A percentile compares a stretch with the other conserved stretches of the same genome.
phyloP scores from a whole-genome alignment of 2,329 filamentous ascomycete species.

The Exophiala calicioides region DNA sequence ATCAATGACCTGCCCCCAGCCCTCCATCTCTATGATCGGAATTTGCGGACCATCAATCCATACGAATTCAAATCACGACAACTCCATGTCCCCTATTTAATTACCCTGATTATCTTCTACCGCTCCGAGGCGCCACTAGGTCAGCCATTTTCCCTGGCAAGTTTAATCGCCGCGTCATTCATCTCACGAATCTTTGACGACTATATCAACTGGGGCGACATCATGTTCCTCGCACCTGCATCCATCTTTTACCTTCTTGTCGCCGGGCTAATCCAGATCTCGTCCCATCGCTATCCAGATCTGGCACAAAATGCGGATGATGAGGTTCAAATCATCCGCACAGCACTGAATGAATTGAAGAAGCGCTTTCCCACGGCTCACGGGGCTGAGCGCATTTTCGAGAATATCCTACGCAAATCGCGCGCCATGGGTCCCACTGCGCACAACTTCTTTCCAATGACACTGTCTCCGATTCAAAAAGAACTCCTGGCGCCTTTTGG shows the following conservation, averaged over 20 bases:
- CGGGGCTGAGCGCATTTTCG: constrained; percentile 24
- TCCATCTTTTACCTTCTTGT: constrained; percentile 28
- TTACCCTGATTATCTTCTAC: constrained; percentile 23
- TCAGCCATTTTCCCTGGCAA: constrained; percentile 17
- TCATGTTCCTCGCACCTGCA: constrained; percentile 19
- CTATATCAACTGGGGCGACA: constrained; percentile 23
- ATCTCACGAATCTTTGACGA: constrained; percentile 26
- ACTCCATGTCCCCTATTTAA: constrained; percentile 25
- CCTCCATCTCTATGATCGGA: constrained; percentile 17
- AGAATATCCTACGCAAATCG: constrained; percentile 10
- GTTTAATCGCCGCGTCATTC: constrained; percentile 23
- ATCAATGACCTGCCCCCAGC: constrained; percentile 30
- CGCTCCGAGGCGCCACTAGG: constrained; percentile 15
- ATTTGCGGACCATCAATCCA: constrained; percentile 11
- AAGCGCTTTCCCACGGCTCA: constrained; percentile 23
- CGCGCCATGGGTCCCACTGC: neutral
- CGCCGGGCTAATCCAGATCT: constrained; percentile 23
- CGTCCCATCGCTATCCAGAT: constrained; percentile 23
- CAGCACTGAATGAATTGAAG: constrained; percentile 19
- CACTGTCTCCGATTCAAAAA: constrained; percentile 1
- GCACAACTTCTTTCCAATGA: neutral
- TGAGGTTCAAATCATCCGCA: constrained; percentile 21
- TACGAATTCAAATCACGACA: constrained; percentile 25
- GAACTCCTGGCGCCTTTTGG: constrained; percentile 15
- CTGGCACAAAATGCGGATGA: constrained; percentile 11